phyloP scores from a whole-genome alignment of 441 rosid genomes.

The Biscutella laevigata region DNA sequence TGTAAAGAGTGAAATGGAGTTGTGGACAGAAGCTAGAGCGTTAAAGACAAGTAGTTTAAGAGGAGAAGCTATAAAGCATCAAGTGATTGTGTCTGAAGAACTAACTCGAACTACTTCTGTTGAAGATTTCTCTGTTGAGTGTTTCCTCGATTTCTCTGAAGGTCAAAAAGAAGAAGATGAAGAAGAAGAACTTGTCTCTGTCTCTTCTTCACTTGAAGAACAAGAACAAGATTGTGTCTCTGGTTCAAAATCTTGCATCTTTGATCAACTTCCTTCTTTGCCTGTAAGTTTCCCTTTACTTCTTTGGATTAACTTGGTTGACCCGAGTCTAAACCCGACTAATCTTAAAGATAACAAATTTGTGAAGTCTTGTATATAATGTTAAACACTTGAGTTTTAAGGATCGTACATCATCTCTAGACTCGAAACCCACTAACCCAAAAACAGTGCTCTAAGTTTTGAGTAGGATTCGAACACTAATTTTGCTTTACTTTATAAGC shows the following conservation, averaged over 20 bases:
- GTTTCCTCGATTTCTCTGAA: slow-evolving; percentile 38
- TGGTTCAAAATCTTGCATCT: slow-evolving; percentile 21
- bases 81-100: slow-evolving; percentile 32
- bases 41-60: slow-evolving; percentile 45
- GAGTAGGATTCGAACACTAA: no score
- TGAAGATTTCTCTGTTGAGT: slow-evolving; percentile 44
- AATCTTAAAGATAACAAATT: no score
- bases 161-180: slow-evolving; percentile 22
- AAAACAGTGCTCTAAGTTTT: no score
- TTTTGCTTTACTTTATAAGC: no score
- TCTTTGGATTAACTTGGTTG: no score
- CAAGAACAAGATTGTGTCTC: slow-evolving; percentile 17
- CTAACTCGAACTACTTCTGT: slow-evolving; percentile 20
- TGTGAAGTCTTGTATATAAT: no score
- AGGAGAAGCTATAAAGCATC: slow-evolving; percentile 34
- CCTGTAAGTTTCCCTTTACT: no score
- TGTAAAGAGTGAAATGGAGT: slow-evolving; percentile 31
- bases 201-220: slow-evolving; percentile 39
- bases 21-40: slow-evolving; percentile 53
- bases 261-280: slow-evolving; percentile 26
- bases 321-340: no score
- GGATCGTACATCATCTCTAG: no score
- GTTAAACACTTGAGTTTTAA: no score
- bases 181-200: slow-evolving; percentile 38
- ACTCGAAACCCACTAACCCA: no score